Percentiles rank a stretch among this genome's conserved stretches.
These are phyloP conservation scores for Pichia sp. DNA, from an alignment of 1,139 yeast genomes.

Conservation along the genomic window DNA sequence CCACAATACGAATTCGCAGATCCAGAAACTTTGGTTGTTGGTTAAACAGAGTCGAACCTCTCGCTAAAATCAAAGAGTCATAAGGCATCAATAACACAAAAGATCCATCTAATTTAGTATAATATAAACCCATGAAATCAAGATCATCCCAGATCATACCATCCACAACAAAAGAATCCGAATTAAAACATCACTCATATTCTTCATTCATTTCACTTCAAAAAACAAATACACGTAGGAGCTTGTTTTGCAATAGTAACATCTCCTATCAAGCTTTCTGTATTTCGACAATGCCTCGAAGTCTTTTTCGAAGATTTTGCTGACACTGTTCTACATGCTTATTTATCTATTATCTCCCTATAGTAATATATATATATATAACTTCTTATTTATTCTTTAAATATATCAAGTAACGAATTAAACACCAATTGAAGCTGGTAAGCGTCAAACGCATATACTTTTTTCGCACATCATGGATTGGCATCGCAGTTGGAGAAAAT, in stretches of 20 bases:
- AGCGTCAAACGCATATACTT: background rate
- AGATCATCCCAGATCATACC: background rate
- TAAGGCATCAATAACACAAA: background rate
- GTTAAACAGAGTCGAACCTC: constrained; percentile 39
- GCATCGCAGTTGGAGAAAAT: no score
- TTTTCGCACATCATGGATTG: background rate
- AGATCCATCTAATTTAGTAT: background rate
- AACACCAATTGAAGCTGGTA: no score
- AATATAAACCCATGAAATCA: background rate
- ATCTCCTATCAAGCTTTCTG: background rate
- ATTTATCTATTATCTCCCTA: constrained; percentile 8
- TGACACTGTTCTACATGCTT: constrained; percentile 4
- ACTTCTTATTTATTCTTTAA: constrained; percentile 2
- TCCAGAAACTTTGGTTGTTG: constrained; percentile 70
- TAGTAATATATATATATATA: constrained; percentile 1
- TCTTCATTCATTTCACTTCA: background rate
- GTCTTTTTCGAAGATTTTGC: background rate
- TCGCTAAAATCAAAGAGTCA: background rate
- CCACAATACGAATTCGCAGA: constrained; percentile 85
- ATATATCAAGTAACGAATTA: constrained; percentile 2
- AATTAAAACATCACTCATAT: background rate
- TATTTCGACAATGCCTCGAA: background rate
- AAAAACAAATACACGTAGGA: background rate
- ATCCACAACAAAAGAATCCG: background rate
- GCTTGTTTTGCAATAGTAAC: background rate